Evolutionary conservation across 2,329 filamentous ascomycete genomes (phyloP), one percentile per base, ranked within the genome.

Genomic region (Beauveria sp.): DNA sequence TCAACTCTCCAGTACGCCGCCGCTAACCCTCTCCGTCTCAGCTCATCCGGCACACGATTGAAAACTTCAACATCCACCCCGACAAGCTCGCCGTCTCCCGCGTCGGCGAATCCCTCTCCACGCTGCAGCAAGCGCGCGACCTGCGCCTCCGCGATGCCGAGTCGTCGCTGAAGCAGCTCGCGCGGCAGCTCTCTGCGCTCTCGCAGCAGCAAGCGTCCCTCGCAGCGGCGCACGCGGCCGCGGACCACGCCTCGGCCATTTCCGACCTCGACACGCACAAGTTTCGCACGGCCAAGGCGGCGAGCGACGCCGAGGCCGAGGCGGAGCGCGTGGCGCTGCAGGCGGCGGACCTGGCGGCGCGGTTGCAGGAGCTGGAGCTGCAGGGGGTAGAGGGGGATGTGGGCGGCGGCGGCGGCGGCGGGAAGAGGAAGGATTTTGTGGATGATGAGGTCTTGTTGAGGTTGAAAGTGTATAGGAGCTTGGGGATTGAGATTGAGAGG

Each of bases 31-130:
- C 49, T 16, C 7, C 7, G 7, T 9, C 12, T 45, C 74, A 95
- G 90, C 88, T 97, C 71, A 96, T 99, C 77, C 84, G 88, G 72
- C 89, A 96, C 78, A 96, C 93, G 47, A 89, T 96, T 70, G 83
- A 87, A 69, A 96, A 97, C 81, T 99, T 99, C 86, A 95, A 96
- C 79, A 96, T 93, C 70, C 81, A 85, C 22, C 91, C 91, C 12
- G 95, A 99, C 81, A 95, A 92, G 71, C 80, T 86, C 66, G 90
- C 90, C 64, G 85, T 98, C 22, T 81, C 87, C 22, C 91, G 95
- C 71, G 89, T 98, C 72, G 86, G 86, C 73, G 90, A 93, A 73
- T 93, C 91, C 1, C 83, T 97, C 58, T 84, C 86, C 9, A 90
- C 90, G 0, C 86, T 99, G n/a, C 85, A 90, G 68, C 86, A 92